Evolutionary conservation across 768 basidiomycete genomes (phyloP).

Genomic region (Fomitopsis pulvina): DNA sequence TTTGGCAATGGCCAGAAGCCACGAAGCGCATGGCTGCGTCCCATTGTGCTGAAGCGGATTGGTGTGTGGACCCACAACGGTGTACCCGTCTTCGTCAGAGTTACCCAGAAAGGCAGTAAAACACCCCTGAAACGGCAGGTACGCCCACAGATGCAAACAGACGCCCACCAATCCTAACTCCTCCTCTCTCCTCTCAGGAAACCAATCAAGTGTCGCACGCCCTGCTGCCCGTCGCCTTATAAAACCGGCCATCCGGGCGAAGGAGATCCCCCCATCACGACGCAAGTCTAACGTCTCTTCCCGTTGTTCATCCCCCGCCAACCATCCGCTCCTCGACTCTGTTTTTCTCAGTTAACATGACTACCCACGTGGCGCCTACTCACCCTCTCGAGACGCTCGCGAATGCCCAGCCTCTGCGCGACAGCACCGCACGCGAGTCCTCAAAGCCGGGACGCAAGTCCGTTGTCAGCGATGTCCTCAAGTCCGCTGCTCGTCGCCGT

Average conservation of each 20-base stretch:
- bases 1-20: no score
- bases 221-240: constrained; percentile 5
- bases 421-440: no score
- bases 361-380: constrained; percentile 6
- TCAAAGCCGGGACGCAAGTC: constrained; percentile 2
- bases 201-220: constrained; percentile 3
- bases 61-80: constrained; percentile 1
- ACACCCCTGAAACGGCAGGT: not conserved
- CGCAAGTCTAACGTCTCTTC: not conserved
- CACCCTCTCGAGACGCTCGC: constrained; percentile 19
- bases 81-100: not conserved
- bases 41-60: constrained; percentile 11
- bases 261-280: not conserved
- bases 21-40: not conserved
- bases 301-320: constrained; percentile 4
- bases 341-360: not conserved
- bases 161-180: constrained; percentile 7
- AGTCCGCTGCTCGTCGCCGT: constrained; percentile 4
- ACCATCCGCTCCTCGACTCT: no score
- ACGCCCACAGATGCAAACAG: constrained; percentile 5
- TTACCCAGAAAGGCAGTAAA: not conserved
- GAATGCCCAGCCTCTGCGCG: no score
- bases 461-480: not conserved
- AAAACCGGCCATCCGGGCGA: not conserved
- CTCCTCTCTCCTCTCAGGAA: not conserved